phyloP scores from a whole-genome alignment of 1,139 yeast genomes.

The Protomyces inouyei region DNA sequence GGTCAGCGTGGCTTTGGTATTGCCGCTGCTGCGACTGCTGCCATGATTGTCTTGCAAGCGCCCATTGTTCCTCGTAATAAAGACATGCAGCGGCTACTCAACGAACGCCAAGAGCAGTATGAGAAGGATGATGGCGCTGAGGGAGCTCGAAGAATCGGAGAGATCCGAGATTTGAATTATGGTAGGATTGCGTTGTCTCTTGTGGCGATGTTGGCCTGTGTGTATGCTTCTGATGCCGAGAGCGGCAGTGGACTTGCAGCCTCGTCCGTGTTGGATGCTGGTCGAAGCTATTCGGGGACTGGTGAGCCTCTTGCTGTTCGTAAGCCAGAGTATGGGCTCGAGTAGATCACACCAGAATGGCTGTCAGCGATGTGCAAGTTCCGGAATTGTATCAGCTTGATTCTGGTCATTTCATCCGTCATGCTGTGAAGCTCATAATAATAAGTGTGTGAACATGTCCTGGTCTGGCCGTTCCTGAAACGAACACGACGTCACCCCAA shows the following conservation, averaged over 20 bases:
- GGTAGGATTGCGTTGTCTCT: slow-evolving; percentile 10
- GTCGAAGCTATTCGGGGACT: not conserved
- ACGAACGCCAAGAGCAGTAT: not conserved
- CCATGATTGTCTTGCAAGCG: slow-evolving; percentile 1
- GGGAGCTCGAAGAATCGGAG: slow-evolving; percentile 9
- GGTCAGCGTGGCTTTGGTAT: not conserved
- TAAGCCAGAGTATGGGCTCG: slow-evolving; percentile 19
- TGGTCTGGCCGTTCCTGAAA: too few relatives aligned
- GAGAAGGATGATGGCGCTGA: slow-evolving; percentile 8
- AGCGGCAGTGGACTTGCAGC: not conserved
- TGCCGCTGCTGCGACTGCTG: not conserved
- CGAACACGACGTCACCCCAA: too few relatives aligned
- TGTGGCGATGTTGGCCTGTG: slow-evolving; percentile 6
- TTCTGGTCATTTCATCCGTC: too few relatives aligned
- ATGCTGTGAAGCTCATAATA: too few relatives aligned
- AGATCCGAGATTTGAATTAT: slow-evolving; percentile 13
- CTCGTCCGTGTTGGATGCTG: not conserved
- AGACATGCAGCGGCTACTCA: slow-evolving; percentile 7
- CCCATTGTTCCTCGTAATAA: slow-evolving; percentile 19
- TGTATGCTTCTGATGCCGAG: slow-evolving; percentile 6
- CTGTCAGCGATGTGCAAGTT: too few relatives aligned
- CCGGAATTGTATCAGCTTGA: too few relatives aligned
- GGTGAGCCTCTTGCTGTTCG: slow-evolving; percentile 5
- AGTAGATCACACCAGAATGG: not conserved
- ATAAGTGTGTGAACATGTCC: too few relatives aligned